A percentile compares a stretch with the other conserved stretches of the same genome.
phyloP scores from a whole-genome alignment of 2,329 filamentous ascomycete species.

The Diaporthe vaccinii region DNA sequence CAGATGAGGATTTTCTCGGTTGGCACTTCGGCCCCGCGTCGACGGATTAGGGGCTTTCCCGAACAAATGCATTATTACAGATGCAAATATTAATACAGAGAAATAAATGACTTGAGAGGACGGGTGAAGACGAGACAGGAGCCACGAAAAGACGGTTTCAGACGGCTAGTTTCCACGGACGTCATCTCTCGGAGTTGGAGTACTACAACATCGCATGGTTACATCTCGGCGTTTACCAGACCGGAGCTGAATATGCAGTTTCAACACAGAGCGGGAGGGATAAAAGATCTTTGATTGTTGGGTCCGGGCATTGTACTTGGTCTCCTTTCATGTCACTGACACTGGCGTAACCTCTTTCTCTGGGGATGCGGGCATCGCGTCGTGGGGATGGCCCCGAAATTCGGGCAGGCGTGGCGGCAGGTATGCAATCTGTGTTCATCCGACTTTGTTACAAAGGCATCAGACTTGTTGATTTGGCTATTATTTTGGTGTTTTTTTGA shows the following conservation, averaged over 20 bases:
- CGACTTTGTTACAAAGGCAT: not conserved
- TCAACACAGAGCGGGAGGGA: not conserved
- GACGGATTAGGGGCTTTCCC: not conserved
- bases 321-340: not conserved
- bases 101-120: not conserved
- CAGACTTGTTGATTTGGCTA: not conserved
- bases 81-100: not conserved
- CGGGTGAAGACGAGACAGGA: not conserved
- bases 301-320: not conserved
- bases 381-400: too few species aligned
- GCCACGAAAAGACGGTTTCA: constrained; percentile 2
- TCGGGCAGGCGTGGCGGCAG: not conserved
- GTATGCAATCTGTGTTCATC: not conserved
- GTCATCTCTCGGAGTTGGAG: constrained; percentile 17
- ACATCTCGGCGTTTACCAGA: constrained; percentile 15
- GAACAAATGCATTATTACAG: not conserved
- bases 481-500: not conserved
- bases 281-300: not conserved
- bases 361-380: not conserved
- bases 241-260: not conserved
- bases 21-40: not conserved
- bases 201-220: constrained; percentile 19
- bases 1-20: not conserved
- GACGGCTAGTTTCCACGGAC: not conserved
- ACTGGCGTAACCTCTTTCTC: not conserved